Evolutionary conservation across 23 red algal species (phyloP).

Genomic region (Gracilaria vermiculophylla): DNA sequence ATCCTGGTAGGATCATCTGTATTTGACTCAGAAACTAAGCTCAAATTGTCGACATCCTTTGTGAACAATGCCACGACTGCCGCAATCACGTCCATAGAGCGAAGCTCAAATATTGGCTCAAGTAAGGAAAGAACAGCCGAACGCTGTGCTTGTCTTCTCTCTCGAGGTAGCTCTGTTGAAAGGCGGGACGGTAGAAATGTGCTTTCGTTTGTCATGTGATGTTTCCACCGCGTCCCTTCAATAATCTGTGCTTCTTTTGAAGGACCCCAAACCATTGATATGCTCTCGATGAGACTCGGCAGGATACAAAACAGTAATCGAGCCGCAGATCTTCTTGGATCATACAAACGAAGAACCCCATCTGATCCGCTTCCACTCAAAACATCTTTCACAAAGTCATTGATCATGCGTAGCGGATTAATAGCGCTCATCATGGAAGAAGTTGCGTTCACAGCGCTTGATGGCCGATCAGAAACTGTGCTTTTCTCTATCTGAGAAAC

Average conservation of each 20-base stretch:
- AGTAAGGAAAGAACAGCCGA: conserved; percentile 45
- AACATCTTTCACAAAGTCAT: conserved; percentile 77
- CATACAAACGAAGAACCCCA: conserved; percentile 30
- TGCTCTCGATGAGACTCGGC: conserved; percentile 13
- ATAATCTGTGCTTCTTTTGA: conserved; percentile 13
- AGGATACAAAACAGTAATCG: conserved; percentile 40
- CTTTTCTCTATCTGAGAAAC: not conserved
- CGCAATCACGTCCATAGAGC: conserved; percentile 52
- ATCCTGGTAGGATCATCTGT: conserved; percentile 11
- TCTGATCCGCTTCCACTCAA: conserved; percentile 54
- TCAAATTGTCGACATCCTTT: conserved; percentile 21
- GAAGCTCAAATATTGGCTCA: conserved; percentile 64
- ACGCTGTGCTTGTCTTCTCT: conserved; percentile 61
- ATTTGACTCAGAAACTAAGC: not conserved
- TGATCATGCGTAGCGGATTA: conserved; percentile 71
- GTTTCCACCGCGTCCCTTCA: not conserved
- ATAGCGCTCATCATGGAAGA: conserved; percentile 61
- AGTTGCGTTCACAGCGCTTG: conserved; percentile 5
- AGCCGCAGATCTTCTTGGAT: conserved; percentile 49
- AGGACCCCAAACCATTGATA: conserved; percentile 61
- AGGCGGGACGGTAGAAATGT: conserved; percentile 18
- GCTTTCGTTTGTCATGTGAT: not conserved
- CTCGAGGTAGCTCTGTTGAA: conserved; percentile 60
- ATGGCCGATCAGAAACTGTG: not conserved
- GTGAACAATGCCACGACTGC: conserved; percentile 46